Base-by-base conservation (phyloP, 768 basidiomycete genomes). In the Obba rivulosa region DNA sequence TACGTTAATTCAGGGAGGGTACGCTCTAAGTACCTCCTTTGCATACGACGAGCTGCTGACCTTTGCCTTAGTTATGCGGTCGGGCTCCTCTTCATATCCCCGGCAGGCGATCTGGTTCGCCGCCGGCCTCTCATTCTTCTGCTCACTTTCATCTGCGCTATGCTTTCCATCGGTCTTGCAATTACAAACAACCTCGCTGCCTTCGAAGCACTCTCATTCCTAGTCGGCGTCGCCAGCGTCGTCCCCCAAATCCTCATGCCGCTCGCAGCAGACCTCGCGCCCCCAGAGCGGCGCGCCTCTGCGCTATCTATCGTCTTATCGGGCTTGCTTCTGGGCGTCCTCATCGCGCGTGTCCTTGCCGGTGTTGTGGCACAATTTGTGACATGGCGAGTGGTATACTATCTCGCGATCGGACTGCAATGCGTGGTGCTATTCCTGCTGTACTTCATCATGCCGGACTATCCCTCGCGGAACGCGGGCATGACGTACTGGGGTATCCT, bases 71-170 rank as follows among this genome's bases (percentile, higher is more conserved):
- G 64, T 17, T 65, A 64, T 49, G 63, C 58, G 18, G 41, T 57
- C 25, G 65, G 65, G 8, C 51, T 60, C 3, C 63, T 92, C 2
- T 64, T 92, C 36, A 79, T 94, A 46, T 78, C 86, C 0, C 92
- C 92, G 1, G 70, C 91, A 0, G 92, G 92, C 8, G 92, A 95
- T 62, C 75, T 93, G 18, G 75, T 91, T 23, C 83, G 85, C 17
- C 71, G 91, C 31, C 73, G 92, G 11, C 83, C 80, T 38, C 71
- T 95, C 0, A 73, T 86, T 24, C 70, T 94, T 18, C 50, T 72
- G 10, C 65, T 90, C 17, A 68, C 85, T 34, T 55, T 75, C 1
- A 41, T 76, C 18, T 79, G 83, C 0, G 74, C 77, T 0, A 57
- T 73, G 3, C 69, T 95, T 3, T 80, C 85, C 0, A 80, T 93